Conservation (phyloP, 768 basidiomycete species). For the Fomitopsis pulvina region DNA sequence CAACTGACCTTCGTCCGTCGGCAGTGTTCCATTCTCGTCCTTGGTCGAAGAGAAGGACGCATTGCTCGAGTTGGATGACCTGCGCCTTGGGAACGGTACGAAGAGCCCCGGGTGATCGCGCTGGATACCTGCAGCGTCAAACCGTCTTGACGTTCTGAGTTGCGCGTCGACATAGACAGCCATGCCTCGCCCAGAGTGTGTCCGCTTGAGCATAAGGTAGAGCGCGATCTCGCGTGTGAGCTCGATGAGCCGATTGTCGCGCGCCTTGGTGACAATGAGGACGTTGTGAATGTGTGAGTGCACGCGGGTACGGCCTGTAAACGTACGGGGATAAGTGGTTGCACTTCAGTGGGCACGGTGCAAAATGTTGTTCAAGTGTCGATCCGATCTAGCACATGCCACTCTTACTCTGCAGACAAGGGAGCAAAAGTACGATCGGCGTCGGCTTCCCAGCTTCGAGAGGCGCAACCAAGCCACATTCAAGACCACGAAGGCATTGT, state of each 20-base stretch:
- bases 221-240: slow-evolving; percentile 91
- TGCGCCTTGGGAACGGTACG: slow-evolving; percentile 65
- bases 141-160: slow-evolving; percentile 80
- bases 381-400: too few relatives aligned
- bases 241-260: slow-evolving; percentile 94
- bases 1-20: slow-evolving; percentile 79
- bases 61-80: slow-evolving; percentile 63
- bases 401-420: too few relatives aligned
- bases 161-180: slow-evolving; percentile 96
- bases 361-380: too few relatives aligned
- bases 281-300: slow-evolving; percentile 88
- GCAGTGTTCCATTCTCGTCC: slow-evolving; percentile 26
- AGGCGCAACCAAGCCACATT: too few relatives aligned
- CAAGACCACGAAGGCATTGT: too few relatives aligned
- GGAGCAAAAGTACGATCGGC: too few relatives aligned
- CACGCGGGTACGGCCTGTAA: slow-evolving; percentile 82
- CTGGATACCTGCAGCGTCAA: slow-evolving; percentile 87
- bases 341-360: slow-evolving; percentile 10
- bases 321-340: slow-evolving; percentile 10
- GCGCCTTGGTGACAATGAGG: slow-evolving; percentile 94
- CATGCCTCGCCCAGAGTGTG: slow-evolving; percentile 65
- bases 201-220: slow-evolving; percentile 87
- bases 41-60: slow-evolving; percentile 50
- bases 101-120: slow-evolving; percentile 87
- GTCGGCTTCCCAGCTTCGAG: too few relatives aligned